A percentile compares a stretch with the other conserved stretches of the same genome.
Conservation (phyloP, 2,329 filamentous ascomycete species). For the Aspergillus piperis region DNA sequence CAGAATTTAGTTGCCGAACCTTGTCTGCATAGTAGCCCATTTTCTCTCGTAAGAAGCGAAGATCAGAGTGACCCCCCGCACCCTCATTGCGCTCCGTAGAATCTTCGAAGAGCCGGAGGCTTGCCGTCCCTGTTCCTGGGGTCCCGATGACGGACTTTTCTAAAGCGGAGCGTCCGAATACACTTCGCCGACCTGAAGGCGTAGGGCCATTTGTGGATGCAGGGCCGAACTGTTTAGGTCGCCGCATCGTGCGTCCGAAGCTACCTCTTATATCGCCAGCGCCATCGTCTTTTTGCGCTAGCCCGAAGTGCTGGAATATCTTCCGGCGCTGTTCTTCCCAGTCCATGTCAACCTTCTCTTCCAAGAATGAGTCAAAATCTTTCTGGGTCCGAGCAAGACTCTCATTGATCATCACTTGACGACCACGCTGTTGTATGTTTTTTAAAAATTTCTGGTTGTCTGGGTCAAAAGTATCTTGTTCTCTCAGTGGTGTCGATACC, state of each 20-base stretch:
- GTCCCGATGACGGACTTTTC: constrained; percentile 86
- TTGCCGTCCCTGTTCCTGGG: constrained; percentile 64
- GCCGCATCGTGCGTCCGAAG: constrained; percentile 53
- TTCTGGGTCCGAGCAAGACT: constrained; percentile 84
- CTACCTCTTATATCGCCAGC: constrained; percentile 45
- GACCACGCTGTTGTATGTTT: constrained; percentile 86
- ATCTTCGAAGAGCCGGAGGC: constrained; percentile 67
- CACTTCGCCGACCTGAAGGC: constrained; percentile 51
- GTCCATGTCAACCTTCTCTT: constrained; percentile 91
- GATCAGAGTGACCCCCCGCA: constrained; percentile 58
- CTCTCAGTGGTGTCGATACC: constrained; percentile 37
- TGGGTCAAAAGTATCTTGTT: constrained; percentile 51
- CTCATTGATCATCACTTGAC: constrained; percentile 86
- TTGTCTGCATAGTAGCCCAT: constrained; percentile 78
- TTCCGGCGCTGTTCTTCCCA: constrained; percentile 92
- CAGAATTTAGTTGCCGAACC: constrained; percentile 74
- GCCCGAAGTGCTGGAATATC: constrained; percentile 95
- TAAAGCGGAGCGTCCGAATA: constrained; percentile 69
- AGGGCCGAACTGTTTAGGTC: constrained; percentile 41
- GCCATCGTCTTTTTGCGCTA: constrained; percentile 56
- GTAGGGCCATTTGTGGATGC: constrained; percentile 47
- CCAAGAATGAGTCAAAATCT: constrained; percentile 91
- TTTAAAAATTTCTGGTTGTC: constrained; percentile 73
- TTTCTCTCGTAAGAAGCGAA: constrained; percentile 79
- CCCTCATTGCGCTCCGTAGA: constrained; percentile 60